These are phyloP conservation scores for Phragmites australis DNA, from an alignment of 176 grass and related monocot genomes.

Conservation along the genomic window DNA sequence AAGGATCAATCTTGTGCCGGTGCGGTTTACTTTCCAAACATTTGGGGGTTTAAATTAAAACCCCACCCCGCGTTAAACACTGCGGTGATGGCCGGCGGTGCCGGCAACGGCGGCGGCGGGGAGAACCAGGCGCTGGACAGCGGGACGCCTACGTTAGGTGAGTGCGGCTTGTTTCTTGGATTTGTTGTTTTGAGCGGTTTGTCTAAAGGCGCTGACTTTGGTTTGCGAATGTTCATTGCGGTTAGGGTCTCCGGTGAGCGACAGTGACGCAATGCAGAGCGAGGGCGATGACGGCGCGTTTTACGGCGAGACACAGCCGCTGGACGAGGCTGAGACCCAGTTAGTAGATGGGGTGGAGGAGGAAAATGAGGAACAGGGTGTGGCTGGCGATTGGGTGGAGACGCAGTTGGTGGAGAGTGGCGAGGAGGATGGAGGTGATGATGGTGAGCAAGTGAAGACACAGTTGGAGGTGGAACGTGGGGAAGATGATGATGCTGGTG, in stretches of 20 bases:
- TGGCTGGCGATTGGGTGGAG: constrained; percentile 26
- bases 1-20: background rate
- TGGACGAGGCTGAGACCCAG: constrained; percentile 25
- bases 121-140: constrained; percentile 26
- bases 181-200: background rate
- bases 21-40: too few relatives aligned
- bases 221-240: background rate
- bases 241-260: constrained; percentile 39
- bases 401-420: constrained; percentile 39
- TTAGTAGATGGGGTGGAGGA: constrained; percentile 27
- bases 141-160: constrained; percentile 39
- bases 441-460: constrained; percentile 1
- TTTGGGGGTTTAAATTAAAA: background rate
- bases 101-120: background rate
- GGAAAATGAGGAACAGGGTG: background rate
- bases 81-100: constrained; percentile 23
- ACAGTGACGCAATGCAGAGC: constrained; percentile 18
- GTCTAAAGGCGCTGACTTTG: constrained; percentile 13
- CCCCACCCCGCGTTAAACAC: background rate
- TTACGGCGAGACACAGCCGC: constrained; percentile 22
- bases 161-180: background rate
- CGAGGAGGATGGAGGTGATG: background rate
- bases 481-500: background rate
- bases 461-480: background rate
- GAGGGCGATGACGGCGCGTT: background rate